Evolutionary conservation across 805 yeast species (phyloP), one percentile per base, ranked within the genome.

Genomic region (Peterozyma toletana): DNA sequence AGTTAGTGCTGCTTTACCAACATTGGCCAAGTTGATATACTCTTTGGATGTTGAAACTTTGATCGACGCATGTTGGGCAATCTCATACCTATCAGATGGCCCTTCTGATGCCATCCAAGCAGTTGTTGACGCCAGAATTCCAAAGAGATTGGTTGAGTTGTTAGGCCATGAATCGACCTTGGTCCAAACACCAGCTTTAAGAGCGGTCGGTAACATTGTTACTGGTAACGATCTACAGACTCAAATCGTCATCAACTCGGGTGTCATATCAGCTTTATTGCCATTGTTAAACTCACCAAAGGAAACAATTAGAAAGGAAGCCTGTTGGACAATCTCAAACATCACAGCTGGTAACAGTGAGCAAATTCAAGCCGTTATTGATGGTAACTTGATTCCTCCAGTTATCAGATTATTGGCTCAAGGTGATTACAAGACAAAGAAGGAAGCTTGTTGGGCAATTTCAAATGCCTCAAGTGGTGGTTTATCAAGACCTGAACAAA

Each of bases 391-490:
- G 61, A 82, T 93, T 51, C 99, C 98, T 35, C 96, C 90, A 47
- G 81, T 93, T 54, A 82, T 89, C 61, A 68, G 83, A 50, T 74
- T 93, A 62, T 76, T 79, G 56, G 68, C 75, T 35, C 74, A 78
- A 45, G 96, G 93, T 49, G 98, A 91, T 59, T 90, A 89, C 72
- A 90, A 89, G 72, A 91, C 98, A 33, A 86, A 86, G 63, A 93
- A 91, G 66, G 99, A 93, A 71, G 99, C 99, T 3, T 91, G 98
- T 73, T 93, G 99, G 99, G 98, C 98, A 33, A 85, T 93, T 53
- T 89, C 97, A 29, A 93, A 93, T 62, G 98, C 99, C 34, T 86
- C 96, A 14, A 86, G 96, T 9, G 98, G 98, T 55, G 98, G 97
- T 17, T 73, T 89, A 55, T 71, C 83, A 37, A 84, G 80, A 63